Evolutionary conservation across 2,329 filamentous ascomycete species (phyloP).

Genomic region (Graphilbum ipis-grandicollis): DNA sequence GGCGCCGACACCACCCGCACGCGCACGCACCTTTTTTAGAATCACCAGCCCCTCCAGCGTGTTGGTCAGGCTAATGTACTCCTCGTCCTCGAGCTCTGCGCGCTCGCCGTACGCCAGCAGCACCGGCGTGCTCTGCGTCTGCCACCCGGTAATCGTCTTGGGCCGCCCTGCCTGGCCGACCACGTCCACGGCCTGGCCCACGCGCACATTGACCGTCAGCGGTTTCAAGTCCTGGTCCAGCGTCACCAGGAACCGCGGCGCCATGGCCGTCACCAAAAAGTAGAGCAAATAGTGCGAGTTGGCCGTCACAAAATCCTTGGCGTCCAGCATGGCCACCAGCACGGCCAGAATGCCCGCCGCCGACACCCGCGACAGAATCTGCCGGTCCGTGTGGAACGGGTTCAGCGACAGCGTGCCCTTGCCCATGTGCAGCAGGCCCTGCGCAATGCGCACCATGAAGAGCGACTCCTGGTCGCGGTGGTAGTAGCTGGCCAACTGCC

Average conservation of each 20-base stretch:
- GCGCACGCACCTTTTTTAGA: slow-evolving; percentile 66
- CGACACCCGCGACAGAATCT: slow-evolving; percentile 82
- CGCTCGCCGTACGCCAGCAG: slow-evolving; percentile 87
- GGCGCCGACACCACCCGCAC: too few species aligned
- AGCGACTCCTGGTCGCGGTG: slow-evolving; percentile 89
- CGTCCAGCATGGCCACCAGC: slow-evolving; percentile 84
- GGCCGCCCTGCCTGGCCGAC: slow-evolving; percentile 92
- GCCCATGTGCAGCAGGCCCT: slow-evolving; percentile 96
- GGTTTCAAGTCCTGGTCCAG: slow-evolving; percentile 90
- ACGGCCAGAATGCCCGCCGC: slow-evolving; percentile 80
- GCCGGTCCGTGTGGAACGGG: slow-evolving; percentile 98
- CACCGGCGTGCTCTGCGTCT: slow-evolving; percentile 98
- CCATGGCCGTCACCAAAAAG: slow-evolving; percentile 92
- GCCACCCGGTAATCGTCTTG: slow-evolving; percentile 99
- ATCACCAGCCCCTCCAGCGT: slow-evolving; percentile 92
- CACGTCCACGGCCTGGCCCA: slow-evolving; percentile 95
- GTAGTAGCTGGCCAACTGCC: slow-evolving; percentile 95
- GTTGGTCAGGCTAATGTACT: slow-evolving; percentile 84
- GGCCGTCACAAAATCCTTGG: slow-evolving; percentile 62
- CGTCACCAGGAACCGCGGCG: slow-evolving; percentile 89
- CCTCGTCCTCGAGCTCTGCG: slow-evolving; percentile 91
- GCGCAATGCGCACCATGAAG: slow-evolving; percentile 98
- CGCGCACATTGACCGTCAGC: slow-evolving; percentile 85
- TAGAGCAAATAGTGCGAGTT: slow-evolving; percentile 84
- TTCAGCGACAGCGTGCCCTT: slow-evolving; percentile 93